Base-by-base conservation (phyloP, 192 early-diverging fungal genomes). In the Cladochytrium replicatum region DNA sequence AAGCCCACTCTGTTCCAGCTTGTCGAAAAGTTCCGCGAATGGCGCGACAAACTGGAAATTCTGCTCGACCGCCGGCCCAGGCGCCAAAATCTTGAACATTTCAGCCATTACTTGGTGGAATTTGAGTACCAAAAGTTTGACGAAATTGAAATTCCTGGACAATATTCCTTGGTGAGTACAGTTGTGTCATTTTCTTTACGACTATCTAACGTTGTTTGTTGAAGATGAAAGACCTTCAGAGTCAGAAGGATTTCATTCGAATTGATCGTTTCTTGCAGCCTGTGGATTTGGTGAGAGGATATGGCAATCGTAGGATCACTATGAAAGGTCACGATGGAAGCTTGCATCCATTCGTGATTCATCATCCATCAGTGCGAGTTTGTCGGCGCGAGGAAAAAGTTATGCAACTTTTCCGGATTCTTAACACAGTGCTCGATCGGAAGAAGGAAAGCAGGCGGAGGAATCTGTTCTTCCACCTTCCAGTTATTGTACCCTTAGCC, bases 71-170 rank as follows among this genome's bases (percentile, higher is more conserved):
- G 72, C 52, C 81, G 89, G 30, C 89, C 92, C n/a, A 61, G 76
- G 24, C 73, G 69, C 40, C 88, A 87, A 45, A 79, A 86, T 61
- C 69, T 97, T 2, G 89, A 95, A 54, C 74, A 86, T 50, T 88
- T 84, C 58, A 87, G 83, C 28, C 86, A 88, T 34, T 95, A 92
- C 69, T 63, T 99, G 40, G 89, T 87, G 6, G 97, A 99, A 64
- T 97, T 99, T 73, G 93, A 98, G 58, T 89, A 95, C 63, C 85
- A 91, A 58, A 95, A 94, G 61, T 97, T 98, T 57, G 94, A 97
- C 52, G 93, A 97, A 45, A 87, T 99, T n/a, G 94, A 97, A 54
- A 80, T 99, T 4, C 97, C 97, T 11, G 97, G 97, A 4, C 94
- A 99, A 63, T 97, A 97, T 58, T 64, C 94, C 55, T 52, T 86